A percentile compares a stretch with the other conserved stretches of the same genome.
Conservation (phyloP, 2,329 filamentous ascomycete genomes). For the Ophiocordyceps camponoti-leonardi region DNA sequence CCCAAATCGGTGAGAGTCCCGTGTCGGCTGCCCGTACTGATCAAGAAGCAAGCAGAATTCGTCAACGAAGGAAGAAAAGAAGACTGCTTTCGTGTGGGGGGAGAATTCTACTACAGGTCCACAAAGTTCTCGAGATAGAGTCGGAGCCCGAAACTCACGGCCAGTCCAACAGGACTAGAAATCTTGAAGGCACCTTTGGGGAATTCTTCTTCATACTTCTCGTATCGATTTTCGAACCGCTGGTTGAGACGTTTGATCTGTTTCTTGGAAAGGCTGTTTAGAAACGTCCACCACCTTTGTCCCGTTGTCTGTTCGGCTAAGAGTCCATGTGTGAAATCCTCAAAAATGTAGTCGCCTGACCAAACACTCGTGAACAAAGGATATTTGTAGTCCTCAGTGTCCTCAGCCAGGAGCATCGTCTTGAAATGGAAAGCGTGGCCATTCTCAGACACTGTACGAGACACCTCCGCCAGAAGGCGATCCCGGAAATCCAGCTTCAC, state of each 20-base stretch:
- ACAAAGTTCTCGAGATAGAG: neutral
- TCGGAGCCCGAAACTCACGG: neutral
- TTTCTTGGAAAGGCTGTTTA: neutral
- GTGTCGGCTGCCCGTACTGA: neutral
- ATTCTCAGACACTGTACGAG: neutral
- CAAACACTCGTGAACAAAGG: too few species aligned
- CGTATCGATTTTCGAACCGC: neutral
- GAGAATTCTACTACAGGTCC: too few species aligned
- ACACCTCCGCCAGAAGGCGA: neutral
- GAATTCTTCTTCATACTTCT: neutral
- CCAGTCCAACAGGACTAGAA: neutral
- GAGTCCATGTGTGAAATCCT: too few species aligned
- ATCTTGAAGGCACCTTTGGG: neutral
- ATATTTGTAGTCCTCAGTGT: neutral
- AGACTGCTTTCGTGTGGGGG: too few species aligned
- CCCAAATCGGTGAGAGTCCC: neutral
- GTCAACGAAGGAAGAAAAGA: too few species aligned
- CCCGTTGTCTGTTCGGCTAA: neutral
- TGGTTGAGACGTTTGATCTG: neutral
- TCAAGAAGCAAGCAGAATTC: neutral
- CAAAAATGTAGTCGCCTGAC: too few species aligned
- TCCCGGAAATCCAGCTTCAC: neutral
- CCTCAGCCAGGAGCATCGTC: neutral
- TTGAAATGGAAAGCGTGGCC: neutral
- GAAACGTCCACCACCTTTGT: neutral